Conservation (phyloP, 768 basidiomycete species). For the Rhodosporidiobolus sp. region DNA sequence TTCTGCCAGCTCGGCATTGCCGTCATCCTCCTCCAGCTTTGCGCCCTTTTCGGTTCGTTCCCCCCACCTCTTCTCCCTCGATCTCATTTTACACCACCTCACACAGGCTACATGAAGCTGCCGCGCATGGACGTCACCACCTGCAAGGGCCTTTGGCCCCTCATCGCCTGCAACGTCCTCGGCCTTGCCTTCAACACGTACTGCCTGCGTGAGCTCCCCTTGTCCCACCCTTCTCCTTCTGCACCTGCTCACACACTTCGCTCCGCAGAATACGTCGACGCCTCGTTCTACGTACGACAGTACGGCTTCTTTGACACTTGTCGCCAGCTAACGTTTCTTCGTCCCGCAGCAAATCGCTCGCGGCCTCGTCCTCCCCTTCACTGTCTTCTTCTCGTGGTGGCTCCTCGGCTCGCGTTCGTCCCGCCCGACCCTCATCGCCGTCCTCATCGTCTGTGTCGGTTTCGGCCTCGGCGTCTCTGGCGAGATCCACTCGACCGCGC, state of each 20-base stretch:
- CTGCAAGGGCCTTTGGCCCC: slow-evolving; percentile 70
- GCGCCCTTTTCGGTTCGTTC: slow-evolving; percentile 43
- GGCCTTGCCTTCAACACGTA: slow-evolving; percentile 56
- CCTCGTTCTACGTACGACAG: slow-evolving; percentile 66
- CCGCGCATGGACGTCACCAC: slow-evolving; percentile 63
- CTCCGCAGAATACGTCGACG: slow-evolving; percentile 80
- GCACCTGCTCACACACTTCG: slow-evolving; percentile 60
- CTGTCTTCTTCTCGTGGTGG: slow-evolving; percentile 78
- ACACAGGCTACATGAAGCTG: slow-evolving; percentile 61
- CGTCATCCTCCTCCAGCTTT: slow-evolving; percentile 65
- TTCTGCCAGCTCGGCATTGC: slow-evolving; percentile 77
- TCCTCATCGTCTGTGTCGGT: slow-evolving; percentile 78
- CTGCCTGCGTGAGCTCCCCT: slow-evolving; percentile 39
- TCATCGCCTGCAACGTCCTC: slow-evolving; percentile 72
- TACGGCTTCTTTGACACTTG: background rate
- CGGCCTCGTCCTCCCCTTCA: slow-evolving; percentile 88
- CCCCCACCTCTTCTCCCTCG: background rate
- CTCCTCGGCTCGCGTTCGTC: slow-evolving; percentile 75
- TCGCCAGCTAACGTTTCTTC: background rate
- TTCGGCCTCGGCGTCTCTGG: slow-evolving; percentile 63
- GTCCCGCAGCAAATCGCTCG: slow-evolving; percentile 71
- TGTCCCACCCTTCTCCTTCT: slow-evolving; percentile 21
- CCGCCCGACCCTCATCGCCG: slow-evolving; percentile 67
- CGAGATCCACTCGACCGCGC: slow-evolving; percentile 53
- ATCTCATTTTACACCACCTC: slow-evolving; percentile 51